Percentiles rank a stretch among this genome's conserved stretches.
Conservation (phyloP, 2,329 filamentous ascomycete species). For the Ophiosphaerella herpotricha region DNA sequence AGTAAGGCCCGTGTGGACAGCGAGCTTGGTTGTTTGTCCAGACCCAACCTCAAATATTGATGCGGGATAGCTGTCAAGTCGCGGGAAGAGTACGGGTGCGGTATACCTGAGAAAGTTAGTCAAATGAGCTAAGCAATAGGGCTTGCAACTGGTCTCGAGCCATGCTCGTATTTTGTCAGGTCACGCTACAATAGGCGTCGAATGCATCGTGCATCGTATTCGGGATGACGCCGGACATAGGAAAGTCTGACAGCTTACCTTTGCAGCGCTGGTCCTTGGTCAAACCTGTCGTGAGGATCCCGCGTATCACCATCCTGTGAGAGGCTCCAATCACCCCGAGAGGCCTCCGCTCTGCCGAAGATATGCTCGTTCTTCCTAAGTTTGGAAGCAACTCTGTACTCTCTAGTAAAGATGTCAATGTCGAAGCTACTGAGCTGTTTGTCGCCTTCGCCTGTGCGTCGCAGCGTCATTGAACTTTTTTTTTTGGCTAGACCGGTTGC, state of each 20-base stretch:
- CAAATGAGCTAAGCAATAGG: conserved; percentile 5
- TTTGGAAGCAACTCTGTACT: conserved; percentile 27
- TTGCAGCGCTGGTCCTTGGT: conserved; percentile 40
- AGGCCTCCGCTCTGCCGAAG: conserved; percentile 48
- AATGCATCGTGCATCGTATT: conserved; percentile 5
- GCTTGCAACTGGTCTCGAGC: conserved; percentile 3
- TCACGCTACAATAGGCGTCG: neutral
- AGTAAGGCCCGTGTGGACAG: conserved; percentile 62
- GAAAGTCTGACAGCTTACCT: conserved; percentile 34
- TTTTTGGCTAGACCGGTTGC: conserved; percentile 34
- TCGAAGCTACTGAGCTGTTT: conserved; percentile 34
- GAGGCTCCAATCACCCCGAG: conserved; percentile 47
- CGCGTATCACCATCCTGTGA: conserved; percentile 30
- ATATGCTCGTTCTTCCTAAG: conserved; percentile 39
- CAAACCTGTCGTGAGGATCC: conserved; percentile 43
- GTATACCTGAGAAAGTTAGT: conserved; percentile 52
- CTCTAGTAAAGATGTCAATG: conserved; percentile 39
- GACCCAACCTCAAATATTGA: conserved; percentile 64
- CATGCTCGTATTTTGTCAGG: neutral
- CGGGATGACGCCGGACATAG: neutral
- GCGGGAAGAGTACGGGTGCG: conserved; percentile 67
- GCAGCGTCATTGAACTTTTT: conserved; percentile 28
- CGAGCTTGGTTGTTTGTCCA: conserved; percentile 49
- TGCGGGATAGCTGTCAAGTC: conserved; percentile 80
- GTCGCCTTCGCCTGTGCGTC: conserved; percentile 20